Percentiles rank a stretch among this genome's conserved stretches.
Evolutionary conservation across 2,329 filamentous ascomycete species (phyloP).

Genomic region (Epichloe gansuensis): DNA sequence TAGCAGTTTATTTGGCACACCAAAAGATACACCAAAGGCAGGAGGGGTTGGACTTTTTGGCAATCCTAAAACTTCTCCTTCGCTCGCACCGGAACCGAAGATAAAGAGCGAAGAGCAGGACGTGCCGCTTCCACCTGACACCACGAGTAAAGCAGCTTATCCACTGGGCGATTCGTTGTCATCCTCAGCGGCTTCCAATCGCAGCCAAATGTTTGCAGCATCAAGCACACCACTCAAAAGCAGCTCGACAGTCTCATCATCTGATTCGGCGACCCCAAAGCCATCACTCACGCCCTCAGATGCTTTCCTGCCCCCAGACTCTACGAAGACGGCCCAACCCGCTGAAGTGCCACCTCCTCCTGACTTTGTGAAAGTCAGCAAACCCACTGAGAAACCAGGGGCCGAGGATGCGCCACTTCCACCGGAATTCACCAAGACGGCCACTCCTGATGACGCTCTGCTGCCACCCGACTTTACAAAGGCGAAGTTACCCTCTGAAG

Average conservation of each 20-base stretch:
- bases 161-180: slow-evolving; percentile 38
- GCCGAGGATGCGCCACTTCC: slow-evolving; percentile 12
- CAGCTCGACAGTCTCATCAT: slow-evolving; percentile 33
- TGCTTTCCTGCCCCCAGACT: slow-evolving; percentile 7
- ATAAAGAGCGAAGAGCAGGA: slow-evolving; percentile 25
- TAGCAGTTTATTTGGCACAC: slow-evolving; percentile 18
- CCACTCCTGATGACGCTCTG: slow-evolving; percentile 18
- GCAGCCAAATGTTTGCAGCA: slow-evolving; percentile 17
- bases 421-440: slow-evolving; percentile 15
- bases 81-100: slow-evolving; percentile 14
- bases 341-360: slow-evolving; percentile 19
- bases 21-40: slow-evolving; percentile 16
- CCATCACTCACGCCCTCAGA: slow-evolving; percentile 5
- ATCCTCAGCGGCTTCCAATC: slow-evolving; percentile 33
- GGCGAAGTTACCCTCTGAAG: slow-evolving; percentile 10
- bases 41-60: slow-evolving; percentile 14
- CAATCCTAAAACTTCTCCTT: slow-evolving; percentile 8
- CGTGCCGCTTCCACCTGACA: slow-evolving; percentile 39
- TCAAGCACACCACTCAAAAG: slow-evolving; percentile 15
- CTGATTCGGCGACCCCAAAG: slow-evolving; percentile 14
- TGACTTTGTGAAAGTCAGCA: slow-evolving; percentile 18
- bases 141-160: slow-evolving; percentile 39
- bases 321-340: slow-evolving; percentile 1
- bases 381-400: slow-evolving; percentile 11
- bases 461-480: slow-evolving; percentile 20